Evolutionary conservation across 108 stramenopile species (phyloP).

Genomic region (Conticribra guillardii): DNA sequence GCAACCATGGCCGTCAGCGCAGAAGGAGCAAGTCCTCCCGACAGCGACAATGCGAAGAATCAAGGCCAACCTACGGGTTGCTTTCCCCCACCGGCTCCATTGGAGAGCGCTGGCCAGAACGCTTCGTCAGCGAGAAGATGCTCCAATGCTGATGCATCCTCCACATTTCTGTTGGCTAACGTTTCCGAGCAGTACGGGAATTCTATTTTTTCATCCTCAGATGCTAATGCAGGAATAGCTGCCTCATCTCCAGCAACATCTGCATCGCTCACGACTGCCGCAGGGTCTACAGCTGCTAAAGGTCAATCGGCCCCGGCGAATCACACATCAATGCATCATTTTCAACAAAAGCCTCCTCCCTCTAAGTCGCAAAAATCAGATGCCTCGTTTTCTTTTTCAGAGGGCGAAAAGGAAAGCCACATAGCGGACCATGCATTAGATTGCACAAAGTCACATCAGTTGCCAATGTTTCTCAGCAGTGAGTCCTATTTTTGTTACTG

Average conservation of each 20-base stretch:
- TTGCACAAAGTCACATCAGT: constrained; percentile 52
- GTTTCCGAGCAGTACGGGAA: constrained; percentile 14
- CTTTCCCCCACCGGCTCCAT: neutral
- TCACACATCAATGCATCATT: neutral
- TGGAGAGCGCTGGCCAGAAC: no score
- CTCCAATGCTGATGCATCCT: neutral
- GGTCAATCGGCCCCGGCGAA: no score
- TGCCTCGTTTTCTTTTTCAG: neutral
- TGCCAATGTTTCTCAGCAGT: constrained; percentile 79
- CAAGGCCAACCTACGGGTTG: no score
- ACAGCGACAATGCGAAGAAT: no score
- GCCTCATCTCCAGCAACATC: no score
- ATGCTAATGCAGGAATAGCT: no score
- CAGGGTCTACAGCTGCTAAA: neutral
- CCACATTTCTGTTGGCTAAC: constrained; percentile 17
- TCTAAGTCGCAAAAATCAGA: neutral
- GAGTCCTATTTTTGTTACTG: constrained; percentile 30
- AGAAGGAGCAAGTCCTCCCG: no score
- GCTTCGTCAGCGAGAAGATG: no score
- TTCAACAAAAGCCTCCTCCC: neutral
- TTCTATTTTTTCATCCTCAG: no score
- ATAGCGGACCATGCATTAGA: neutral
- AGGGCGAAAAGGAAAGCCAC: neutral
- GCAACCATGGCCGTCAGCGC: no score
- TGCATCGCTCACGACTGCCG: neutral